A percentile compares a stretch with the other conserved stretches of the same genome.
These are phyloP conservation scores for Penicillium parvum DNA, from an alignment of 495 filamentous ascomycete species.

Conservation along the genomic window DNA sequence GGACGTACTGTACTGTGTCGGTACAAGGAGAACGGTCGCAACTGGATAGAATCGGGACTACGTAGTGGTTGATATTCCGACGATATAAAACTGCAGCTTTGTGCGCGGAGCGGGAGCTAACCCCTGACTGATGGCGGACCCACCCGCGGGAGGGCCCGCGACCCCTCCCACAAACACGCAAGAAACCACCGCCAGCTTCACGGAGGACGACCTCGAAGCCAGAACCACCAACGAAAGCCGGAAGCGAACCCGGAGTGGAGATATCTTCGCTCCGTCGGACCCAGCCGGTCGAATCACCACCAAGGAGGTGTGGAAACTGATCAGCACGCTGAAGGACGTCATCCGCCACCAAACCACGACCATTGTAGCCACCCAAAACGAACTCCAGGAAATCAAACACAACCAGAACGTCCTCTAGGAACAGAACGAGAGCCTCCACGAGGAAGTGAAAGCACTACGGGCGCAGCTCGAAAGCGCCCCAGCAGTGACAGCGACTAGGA, in stretches of 20 bases:
- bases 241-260: slow-evolving; percentile 9
- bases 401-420: slow-evolving; percentile 13
- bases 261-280: slow-evolving; percentile 5
- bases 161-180: slow-evolving; percentile 14
- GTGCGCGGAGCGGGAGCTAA: no score
- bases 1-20: no score
- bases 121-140: no score
- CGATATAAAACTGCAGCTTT: no score
- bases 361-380: slow-evolving; percentile 8
- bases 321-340: slow-evolving; percentile 11
- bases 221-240: background rate
- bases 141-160: slow-evolving; percentile 13
- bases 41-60: no score
- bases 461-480: slow-evolving; percentile 4
- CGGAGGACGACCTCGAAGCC: slow-evolving; percentile 5
- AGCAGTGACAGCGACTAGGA: slow-evolving; percentile 3
- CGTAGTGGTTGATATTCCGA: no score
- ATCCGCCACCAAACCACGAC: slow-evolving; percentile 12
- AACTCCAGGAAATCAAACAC: slow-evolving; percentile 20
- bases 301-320: slow-evolving; percentile 17
- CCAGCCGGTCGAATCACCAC: slow-evolving; percentile 16
- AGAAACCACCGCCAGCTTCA: slow-evolving; percentile 5
- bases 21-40: no score
- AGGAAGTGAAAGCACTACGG: slow-evolving; percentile 14
- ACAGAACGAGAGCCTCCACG: slow-evolving; percentile 14